Evolutionary conservation across 2,329 filamentous ascomycete genomes (phyloP), one percentile per base, ranked within the genome.

Genomic region (Verticillium alfalfae): DNA sequence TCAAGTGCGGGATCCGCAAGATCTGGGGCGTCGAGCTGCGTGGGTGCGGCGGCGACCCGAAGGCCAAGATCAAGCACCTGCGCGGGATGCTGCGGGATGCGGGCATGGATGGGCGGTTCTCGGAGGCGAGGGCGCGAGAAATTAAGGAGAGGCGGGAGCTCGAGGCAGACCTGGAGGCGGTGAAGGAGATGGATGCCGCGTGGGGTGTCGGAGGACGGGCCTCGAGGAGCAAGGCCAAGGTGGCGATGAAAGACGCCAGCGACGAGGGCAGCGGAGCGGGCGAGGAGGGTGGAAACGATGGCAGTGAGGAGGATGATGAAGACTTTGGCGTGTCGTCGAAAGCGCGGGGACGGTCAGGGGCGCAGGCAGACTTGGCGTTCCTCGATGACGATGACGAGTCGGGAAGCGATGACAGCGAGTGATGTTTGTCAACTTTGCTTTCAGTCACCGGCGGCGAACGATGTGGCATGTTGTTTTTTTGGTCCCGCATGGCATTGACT

Each of bases 1-100:
- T 89, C 56, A 97, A 97, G 75, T 99, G 94, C 70, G 94, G 94
- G 36, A 86, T 97, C 61, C 89, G 92, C 60, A 98, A 97, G 72
- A 85, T 97, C 64, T 99, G 95, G 94, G 85, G 84, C 58, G 87
- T 89, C 65, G 92, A 97, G 75, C 82, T 99, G 34, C 91, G 91
- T 72, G 80, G 87, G 60, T 93, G 85, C 69, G 84, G 83, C 1
- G 84, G 88, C 61, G 90, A 93, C 31, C 72, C 83, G 4, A 89
- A 87, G 64, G 91, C 86, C 58, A 97, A 97, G 79, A 91, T 97
- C 64, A 82, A 82, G 59, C 92, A 97, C 71, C 81, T 99, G 8
- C 91, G 87, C 71, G 78, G 78, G 12, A 89, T 96, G 88, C 82
- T 99, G 34, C 82, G 82, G 38, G 92, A 96, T 36, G 81, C 87